Evolutionary conservation across 2,329 filamentous ascomycete genomes (phyloP).

Genomic region (Ramichloridium luteum): DNA sequence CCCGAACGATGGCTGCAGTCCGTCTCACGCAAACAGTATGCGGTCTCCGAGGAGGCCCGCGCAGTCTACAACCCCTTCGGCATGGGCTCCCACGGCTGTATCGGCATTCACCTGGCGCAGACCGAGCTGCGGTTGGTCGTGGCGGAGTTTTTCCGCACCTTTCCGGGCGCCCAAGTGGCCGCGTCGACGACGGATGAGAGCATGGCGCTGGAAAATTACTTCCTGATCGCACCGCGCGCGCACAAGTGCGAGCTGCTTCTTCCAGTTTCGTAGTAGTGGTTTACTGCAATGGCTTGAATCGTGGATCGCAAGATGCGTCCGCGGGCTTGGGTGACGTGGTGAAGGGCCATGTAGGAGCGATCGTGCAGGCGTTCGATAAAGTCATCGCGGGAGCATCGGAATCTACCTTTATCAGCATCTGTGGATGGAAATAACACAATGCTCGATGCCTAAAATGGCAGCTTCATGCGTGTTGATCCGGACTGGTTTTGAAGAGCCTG

Average conservation of each 20-base stretch:
- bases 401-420: too few species aligned
- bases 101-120: conserved; percentile 22
- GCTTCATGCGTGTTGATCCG: too few species aligned
- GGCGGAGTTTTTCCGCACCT: conserved; percentile 20
- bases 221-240: conserved; percentile 20
- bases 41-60: conserved; percentile 11
- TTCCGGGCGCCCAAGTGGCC: conserved; percentile 12
- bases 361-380: too few species aligned
- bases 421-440: too few species aligned
- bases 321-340: too few species aligned
- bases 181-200: conserved; percentile 14
- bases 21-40: conserved; percentile 4
- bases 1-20: conserved; percentile 14
- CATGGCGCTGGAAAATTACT: conserved; percentile 24
- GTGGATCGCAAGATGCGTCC: too few species aligned
- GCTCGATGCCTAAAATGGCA: too few species aligned
- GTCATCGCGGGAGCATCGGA: too few species aligned
- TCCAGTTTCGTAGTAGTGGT: too few species aligned
- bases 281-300: too few species aligned
- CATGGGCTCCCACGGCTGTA: conserved; percentile 17
- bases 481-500: too few species aligned
- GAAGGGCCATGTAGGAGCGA: too few species aligned
- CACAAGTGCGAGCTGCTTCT: conserved; percentile 20
- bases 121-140: conserved; percentile 20
- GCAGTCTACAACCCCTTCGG: conserved; percentile 20